These are phyloP conservation scores for Eucalyptus decipiens DNA, from an alignment of 345 rosid species.

Conservation along the genomic window DNA sequence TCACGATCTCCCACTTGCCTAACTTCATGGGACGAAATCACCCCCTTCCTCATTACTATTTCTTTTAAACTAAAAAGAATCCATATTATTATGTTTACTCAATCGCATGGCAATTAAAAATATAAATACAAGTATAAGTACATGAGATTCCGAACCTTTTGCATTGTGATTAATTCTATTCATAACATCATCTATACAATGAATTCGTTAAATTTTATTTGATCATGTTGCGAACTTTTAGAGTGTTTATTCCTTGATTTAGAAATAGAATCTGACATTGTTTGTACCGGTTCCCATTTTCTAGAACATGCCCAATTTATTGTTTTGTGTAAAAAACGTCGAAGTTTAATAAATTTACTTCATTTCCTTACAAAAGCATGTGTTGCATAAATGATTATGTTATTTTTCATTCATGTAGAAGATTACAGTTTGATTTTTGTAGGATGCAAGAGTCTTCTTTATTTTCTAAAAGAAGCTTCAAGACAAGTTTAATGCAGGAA, in stretches of 20 bases:
- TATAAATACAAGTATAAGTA: too few relatives aligned
- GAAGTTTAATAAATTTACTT: neutral
- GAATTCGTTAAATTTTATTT: neutral
- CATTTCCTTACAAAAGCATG: neutral
- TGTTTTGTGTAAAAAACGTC: accelerated
- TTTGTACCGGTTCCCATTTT: accelerated
- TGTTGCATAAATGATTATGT: neutral
- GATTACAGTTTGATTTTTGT: neutral
- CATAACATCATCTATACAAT: accelerated
- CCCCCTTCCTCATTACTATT: neutral
- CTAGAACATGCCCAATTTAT: neutral
- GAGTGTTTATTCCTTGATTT: accelerated
- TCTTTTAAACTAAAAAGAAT: neutral
- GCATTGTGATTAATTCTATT: neutral
- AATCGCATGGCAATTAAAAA: neutral
- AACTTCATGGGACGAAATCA: neutral
- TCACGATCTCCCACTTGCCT: neutral
- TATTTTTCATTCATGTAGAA: neutral
- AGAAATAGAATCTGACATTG: accelerated
- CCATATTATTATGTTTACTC: neutral
- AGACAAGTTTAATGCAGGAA: accelerated
- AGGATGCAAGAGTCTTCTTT: accelerated
- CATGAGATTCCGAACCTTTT: too few relatives aligned
- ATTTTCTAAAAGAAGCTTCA: neutral
- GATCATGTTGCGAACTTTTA: accelerated